Conservation (phyloP, 1,139 yeast species). For the Blastobotrys petasosporus region DNA sequence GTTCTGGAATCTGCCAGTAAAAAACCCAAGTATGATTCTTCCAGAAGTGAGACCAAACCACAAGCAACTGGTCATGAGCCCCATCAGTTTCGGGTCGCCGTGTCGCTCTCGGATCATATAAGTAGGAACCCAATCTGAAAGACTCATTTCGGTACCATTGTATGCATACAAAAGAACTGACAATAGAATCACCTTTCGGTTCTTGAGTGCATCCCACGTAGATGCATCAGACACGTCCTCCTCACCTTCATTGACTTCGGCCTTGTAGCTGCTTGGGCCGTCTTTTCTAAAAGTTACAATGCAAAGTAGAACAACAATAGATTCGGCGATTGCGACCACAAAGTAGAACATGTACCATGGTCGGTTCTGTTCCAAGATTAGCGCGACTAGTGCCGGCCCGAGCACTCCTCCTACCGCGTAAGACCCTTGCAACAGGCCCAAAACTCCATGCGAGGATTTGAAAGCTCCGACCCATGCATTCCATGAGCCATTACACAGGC, state of each 20-base stretch:
- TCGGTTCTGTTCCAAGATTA: conserved; percentile 41
- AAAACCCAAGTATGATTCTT: conserved; percentile 41
- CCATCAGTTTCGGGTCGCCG: conserved; percentile 42
- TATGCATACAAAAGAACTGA: conserved; percentile 53
- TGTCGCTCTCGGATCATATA: conserved; percentile 51
- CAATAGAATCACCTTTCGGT: conserved; percentile 43
- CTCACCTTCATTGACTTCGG: conserved; percentile 3
- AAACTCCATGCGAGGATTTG: conserved; percentile 43
- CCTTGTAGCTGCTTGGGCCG: conserved; percentile 15
- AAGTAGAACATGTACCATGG: conserved; percentile 50
- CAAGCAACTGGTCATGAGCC: conserved; percentile 61
- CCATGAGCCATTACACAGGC: conserved; percentile 47
- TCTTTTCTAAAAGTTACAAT: conserved; percentile 14
- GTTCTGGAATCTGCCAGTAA: conserved; percentile 27
- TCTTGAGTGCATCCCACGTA: conserved; percentile 12
- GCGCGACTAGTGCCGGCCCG: conserved; percentile 51
- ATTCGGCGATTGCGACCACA: conserved; percentile 33
- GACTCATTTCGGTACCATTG: conserved; percentile 62
- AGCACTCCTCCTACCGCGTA: conserved; percentile 60
- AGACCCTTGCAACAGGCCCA: conserved; percentile 50
- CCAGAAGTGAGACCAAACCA: conserved; percentile 70
- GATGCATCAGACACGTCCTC: conserved; percentile 10
- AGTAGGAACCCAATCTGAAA: conserved; percentile 68
- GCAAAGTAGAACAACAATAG: conserved; percentile 8
- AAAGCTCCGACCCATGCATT: conserved; percentile 51